Base-by-base conservation (phyloP, 2,329 filamentous ascomycete genomes). In the Cryoendolithus antarcticus region DNA sequence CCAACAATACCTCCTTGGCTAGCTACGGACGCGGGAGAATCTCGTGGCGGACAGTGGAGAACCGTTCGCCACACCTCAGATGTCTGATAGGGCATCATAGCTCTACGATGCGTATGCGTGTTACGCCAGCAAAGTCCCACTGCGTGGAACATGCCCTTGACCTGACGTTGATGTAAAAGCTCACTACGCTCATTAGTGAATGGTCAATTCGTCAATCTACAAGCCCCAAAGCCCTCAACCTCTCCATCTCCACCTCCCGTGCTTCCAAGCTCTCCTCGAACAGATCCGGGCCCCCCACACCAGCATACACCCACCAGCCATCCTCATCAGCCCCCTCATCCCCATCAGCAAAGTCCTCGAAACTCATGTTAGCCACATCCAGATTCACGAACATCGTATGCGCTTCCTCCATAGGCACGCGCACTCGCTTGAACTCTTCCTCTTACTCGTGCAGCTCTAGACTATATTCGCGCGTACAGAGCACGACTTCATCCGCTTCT, bases 341-440 rank as follows among this genome's bases (percentile, higher is more conserved):
- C 12, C 36, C 41, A 15, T 42, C 44, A 9, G 12, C 28, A 30
- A 39, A 48, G 9, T 48, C 45, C 15, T 45, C 42, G 12, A 44
- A 46, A n/a, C 29, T 30, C 43, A 46, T 44, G 24, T 49, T 48
- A 24, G 36, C 47, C 30, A 49, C 43, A 15, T 46, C 42, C 13
- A 49, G 35, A 34, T 48, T 49, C 9, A 34, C 37, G 38, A 38
- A 49, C n/a, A 38, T 32, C 8, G 30, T 11, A 19, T 44, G 41
- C n/a, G 29, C 15, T 11, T 41, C 35, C 28, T 39, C 36, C 43
- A 38, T 46, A 5, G 44, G 42, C 24, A 45, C 19, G 2, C 45
- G 32, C 9, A 41, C 33, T 37, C 45, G 48, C 13, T 46, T 37
- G 28, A 37, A 37, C n/a, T 9, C 6, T 6, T 37, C 34, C 27